Percentiles rank a stretch among this genome's conserved stretches.
phyloP scores from a whole-genome alignment of 2,329 filamentous ascomycete genomes.

The Cordyceps fumosorosea region DNA sequence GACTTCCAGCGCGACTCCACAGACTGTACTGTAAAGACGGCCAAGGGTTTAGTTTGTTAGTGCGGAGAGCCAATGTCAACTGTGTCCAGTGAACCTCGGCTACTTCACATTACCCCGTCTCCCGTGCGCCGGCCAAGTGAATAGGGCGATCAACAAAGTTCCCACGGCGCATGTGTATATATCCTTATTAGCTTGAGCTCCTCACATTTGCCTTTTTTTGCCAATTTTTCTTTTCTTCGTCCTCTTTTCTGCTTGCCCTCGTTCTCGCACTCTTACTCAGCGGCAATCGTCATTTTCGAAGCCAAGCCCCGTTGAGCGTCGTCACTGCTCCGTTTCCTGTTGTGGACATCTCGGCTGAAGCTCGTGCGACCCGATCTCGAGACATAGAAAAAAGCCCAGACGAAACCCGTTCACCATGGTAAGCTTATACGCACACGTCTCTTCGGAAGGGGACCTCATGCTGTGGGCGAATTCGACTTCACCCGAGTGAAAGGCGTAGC shows the following conservation, averaged over 20 bases:
- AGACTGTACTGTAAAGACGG: neutral
- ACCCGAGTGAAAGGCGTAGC: neutral
- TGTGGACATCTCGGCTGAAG: neutral
- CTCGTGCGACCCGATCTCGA: neutral
- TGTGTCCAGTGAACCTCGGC: neutral
- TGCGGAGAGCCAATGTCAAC: neutral
- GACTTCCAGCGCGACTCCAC: neutral
- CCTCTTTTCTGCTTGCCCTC: neutral
- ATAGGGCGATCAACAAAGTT: neutral
- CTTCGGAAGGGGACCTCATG: neutral
- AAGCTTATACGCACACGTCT: neutral
- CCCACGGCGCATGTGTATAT: neutral
- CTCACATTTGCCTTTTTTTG: neutral
- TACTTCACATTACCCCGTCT: neutral
- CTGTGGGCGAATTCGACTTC: neutral
- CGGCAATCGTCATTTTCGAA: neutral
- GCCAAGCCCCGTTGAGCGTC: neutral
- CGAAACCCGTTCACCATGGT: constrained; percentile 7
- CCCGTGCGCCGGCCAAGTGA: neutral
- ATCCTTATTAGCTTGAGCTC: neutral
- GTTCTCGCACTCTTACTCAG: neutral
- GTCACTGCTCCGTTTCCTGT: neutral
- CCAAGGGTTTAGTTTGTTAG: neutral
- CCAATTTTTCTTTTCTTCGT: neutral
- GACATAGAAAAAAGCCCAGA: neutral